Evolutionary conservation across 163 green algal species (phyloP).

Genomic region (Scenedesmus sp.): DNA sequence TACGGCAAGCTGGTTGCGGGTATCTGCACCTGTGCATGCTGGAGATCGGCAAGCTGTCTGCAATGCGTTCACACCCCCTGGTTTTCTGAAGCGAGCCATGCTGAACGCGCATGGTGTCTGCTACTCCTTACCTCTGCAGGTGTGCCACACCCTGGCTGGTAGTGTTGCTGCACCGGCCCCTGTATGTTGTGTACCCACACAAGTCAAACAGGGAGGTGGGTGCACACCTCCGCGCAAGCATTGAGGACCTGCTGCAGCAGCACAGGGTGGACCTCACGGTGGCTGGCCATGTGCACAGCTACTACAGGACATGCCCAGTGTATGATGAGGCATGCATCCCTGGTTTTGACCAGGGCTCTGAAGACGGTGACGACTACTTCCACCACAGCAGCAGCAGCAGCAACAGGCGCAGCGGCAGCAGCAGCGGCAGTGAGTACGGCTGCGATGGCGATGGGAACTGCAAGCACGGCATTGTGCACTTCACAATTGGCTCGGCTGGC

Average conservation of each 20-base stretch:
- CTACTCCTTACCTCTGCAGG: conserved; percentile 39
- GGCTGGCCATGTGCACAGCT: conserved; percentile 49
- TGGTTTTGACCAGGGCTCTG: not conserved
- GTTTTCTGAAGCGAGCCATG: too few relatives aligned
- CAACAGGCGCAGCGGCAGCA: not conserved
- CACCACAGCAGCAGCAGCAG: not conserved
- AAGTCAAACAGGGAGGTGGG: conserved; percentile 69
- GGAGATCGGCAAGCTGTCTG: too few relatives aligned
- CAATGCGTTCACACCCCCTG: too few relatives aligned
- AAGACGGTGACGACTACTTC: not conserved
- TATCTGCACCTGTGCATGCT: too few relatives aligned
- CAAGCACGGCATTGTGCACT: conserved; percentile 42
- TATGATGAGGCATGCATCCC: conserved; percentile 6
- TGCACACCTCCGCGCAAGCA: conserved; percentile 54
- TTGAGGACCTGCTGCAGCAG: conserved; percentile 64
- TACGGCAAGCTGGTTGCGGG: too few relatives aligned
- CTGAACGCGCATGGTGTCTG: too few relatives aligned
- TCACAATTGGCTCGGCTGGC: conserved; percentile 43
- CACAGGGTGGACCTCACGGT: conserved; percentile 63
- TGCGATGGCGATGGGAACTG: not conserved
- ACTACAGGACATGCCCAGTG: conserved; percentile 53
- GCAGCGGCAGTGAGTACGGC: not conserved
- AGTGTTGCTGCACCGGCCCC: conserved; percentile 68
- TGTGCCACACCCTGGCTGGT: conserved; percentile 80
- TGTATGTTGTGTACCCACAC: conserved; percentile 79